phyloP scores from a whole-genome alignment of 495 filamentous ascomycete genomes.

The Aspergillus carlsbadensis region DNA sequence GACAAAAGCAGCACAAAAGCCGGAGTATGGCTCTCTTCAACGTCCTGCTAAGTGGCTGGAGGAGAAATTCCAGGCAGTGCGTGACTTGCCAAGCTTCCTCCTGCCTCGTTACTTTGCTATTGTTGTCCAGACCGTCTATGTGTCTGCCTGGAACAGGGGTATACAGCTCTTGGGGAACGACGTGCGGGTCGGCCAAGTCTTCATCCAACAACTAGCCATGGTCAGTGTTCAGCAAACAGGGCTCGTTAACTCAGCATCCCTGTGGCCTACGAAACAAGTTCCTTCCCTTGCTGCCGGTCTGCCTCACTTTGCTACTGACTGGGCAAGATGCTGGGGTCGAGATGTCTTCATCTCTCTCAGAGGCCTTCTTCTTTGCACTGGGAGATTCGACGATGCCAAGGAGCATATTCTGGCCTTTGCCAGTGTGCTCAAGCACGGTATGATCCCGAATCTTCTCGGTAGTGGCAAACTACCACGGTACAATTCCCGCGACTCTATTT shows the following conservation, averaged over 20 bases:
- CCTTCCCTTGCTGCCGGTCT: conserved; percentile 89
- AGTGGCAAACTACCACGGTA: conserved; percentile 89
- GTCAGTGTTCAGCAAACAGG: conserved; percentile 89
- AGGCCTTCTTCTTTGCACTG: conserved; percentile 84
- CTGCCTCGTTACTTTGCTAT: conserved; percentile 92
- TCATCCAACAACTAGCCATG: conserved; percentile 82
- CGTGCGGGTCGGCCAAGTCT: conserved; percentile 76
- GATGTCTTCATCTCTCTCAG: conserved; percentile 96
- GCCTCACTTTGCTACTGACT: conserved; percentile 91
- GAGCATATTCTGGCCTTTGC: conserved; percentile 96
- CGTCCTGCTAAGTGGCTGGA: conserved; percentile 75
- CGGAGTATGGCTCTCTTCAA: conserved; percentile 56
- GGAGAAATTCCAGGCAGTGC: conserved; percentile 79
- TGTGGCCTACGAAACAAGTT: conserved; percentile 81
- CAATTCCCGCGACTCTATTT: conserved; percentile 93
- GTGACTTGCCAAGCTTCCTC: conserved; percentile 81
- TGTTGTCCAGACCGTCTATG: conserved; percentile 81
- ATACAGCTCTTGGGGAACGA: conserved; percentile 76
- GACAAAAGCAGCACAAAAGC: conserved; percentile 63
- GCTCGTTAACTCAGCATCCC: conserved; percentile 80
- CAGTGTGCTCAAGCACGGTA: conserved; percentile 95
- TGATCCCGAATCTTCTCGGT: conserved; percentile 94
- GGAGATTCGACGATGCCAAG: conserved; percentile 80
- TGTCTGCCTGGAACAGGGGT: conserved; percentile 73
- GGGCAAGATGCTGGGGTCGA: conserved; percentile 96